These are phyloP conservation scores for Barnettozyma sp. DNA, from an alignment of 805 yeast species.

Conservation along the genomic window DNA sequence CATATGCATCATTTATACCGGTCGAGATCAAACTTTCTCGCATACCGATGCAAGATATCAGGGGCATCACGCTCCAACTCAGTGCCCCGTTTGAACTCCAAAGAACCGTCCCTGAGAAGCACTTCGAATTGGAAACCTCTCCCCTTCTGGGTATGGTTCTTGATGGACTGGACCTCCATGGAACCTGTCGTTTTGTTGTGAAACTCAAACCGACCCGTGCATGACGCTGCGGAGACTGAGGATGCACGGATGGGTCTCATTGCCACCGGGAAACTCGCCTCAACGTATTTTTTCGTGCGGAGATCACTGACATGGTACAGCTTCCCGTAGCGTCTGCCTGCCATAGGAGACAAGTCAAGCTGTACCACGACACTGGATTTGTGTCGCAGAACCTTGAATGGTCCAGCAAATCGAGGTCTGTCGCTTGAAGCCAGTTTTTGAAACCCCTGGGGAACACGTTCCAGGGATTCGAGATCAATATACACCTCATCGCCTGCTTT, in stretches of 20 bases:
- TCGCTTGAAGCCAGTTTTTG: neutral
- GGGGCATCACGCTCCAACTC: neutral
- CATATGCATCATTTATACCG: neutral
- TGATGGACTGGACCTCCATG: neutral
- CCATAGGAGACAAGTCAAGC: neutral
- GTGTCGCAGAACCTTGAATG: neutral
- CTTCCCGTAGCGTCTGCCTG: neutral
- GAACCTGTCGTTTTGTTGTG: neutral
- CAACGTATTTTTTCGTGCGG: constrained; percentile 1
- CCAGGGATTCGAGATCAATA: neutral
- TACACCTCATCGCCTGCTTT: neutral
- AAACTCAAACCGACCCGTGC: neutral
- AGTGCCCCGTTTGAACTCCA: neutral
- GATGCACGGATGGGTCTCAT: neutral
- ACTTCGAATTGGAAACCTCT: neutral
- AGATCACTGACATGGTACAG: neutral
- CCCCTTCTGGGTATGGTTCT: neutral
- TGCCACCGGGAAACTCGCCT: neutral
- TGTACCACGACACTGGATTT: neutral
- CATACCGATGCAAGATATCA: neutral
- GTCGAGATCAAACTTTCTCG: neutral
- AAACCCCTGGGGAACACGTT: constrained; percentile 1
- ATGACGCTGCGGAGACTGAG: no score
- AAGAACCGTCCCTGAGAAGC: neutral
- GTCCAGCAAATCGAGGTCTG: neutral